Evolutionary conservation across 208 protist species (phyloP).

Genomic region (Phytomonas sp.): DNA sequence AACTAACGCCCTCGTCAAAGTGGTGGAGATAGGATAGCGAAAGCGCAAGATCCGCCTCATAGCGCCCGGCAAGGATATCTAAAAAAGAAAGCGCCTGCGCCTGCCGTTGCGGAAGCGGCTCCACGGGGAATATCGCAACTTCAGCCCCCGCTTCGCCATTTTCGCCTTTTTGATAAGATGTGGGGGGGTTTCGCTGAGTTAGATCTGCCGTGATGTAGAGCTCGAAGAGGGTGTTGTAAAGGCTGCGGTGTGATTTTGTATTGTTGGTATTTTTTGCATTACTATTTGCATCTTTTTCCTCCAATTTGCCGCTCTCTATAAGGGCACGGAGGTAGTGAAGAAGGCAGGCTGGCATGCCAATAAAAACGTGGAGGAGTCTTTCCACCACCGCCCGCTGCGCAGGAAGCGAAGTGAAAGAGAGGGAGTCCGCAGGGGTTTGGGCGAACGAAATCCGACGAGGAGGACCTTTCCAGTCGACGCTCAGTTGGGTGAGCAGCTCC

Average conservation of each 20-base stretch:
- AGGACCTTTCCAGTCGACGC: conserved; percentile 58
- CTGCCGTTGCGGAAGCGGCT: conserved; percentile 33
- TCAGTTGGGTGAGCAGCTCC: conserved; percentile 52
- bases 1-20: conserved; percentile 85
- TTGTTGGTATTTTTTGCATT: conserved; percentile 5
- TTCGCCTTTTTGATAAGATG: conserved; percentile 1
- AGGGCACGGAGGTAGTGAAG: conserved; percentile 89
- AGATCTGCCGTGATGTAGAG: conserved; percentile 81
- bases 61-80: conserved; percentile 45
- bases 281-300: conserved; percentile 20
- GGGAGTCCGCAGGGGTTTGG: neutral
- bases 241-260: conserved; percentile 1
- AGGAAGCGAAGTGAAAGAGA: neutral
- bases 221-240: conserved; percentile 94
- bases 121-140: conserved; percentile 25
- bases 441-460: conserved; percentile 20
- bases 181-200: neutral
- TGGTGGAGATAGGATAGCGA: conserved; percentile 81
- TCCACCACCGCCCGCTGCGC: neutral
- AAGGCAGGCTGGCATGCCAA: conserved; percentile 81
- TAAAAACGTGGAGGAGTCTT: conserved; percentile 85
- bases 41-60: conserved; percentile 89
- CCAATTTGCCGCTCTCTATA: conserved; percentile 40
- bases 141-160: neutral
- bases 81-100: conserved; percentile 60